Evolutionary conservation across 1,284 basidiomycete genomes (phyloP).

Genomic region (Puccinia triticina): DNA sequence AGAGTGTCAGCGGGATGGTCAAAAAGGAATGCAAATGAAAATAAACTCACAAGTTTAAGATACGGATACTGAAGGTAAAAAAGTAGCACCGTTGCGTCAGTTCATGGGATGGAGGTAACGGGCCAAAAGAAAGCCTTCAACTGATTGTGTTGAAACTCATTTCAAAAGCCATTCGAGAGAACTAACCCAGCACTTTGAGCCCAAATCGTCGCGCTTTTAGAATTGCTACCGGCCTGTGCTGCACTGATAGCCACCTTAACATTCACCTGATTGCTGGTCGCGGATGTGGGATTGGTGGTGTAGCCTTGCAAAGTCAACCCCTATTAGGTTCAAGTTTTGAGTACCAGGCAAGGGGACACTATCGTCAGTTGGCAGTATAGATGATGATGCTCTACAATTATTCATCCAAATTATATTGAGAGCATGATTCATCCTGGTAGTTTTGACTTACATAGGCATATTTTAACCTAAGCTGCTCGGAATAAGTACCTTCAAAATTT

Average conservation of each 20-base stretch:
- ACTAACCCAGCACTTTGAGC: slow-evolving; percentile 26
- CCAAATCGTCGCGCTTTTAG: slow-evolving; percentile 29
- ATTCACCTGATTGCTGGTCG: slow-evolving; percentile 29
- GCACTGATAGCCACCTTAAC: slow-evolving; percentile 30
- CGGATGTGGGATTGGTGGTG: slow-evolving; percentile 17
- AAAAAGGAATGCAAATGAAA: background rate
- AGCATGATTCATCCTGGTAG: no score
- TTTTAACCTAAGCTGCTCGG: background rate
- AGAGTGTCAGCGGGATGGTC: background rate
- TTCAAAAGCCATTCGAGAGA: no score
- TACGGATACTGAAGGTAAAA: background rate
- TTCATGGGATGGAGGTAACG: background rate
- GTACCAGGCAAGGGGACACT: no score
- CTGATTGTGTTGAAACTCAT: background rate
- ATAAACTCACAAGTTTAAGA: slow-evolving; percentile 24
- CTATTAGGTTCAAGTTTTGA: background rate
- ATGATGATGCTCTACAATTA: no score
- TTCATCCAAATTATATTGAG: no score
- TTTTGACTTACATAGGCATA: background rate
- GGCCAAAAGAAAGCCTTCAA: no score
- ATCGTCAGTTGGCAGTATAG: no score
- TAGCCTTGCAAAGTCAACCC: slow-evolving; percentile 21
- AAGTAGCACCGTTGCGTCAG: no score
- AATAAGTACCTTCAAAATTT: slow-evolving; percentile 12
- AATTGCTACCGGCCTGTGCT: slow-evolving; percentile 23